Evolutionary conservation across 306 rosid genomes (phyloP), one percentile per base, ranked within the genome.

Genomic region (Dryas octopetala): DNA sequence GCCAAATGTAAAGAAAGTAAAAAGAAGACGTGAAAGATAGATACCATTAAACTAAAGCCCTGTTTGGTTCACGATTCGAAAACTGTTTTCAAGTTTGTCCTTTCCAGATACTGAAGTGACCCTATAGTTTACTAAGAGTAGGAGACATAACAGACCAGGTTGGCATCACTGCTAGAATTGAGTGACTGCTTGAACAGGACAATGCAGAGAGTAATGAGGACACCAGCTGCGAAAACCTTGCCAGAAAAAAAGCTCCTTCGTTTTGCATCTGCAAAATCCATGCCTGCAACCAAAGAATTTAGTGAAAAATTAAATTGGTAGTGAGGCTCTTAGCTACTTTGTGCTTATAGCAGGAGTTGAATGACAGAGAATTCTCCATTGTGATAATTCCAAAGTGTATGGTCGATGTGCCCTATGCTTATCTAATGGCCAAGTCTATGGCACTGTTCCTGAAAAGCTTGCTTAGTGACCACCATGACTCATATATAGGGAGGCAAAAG

Each of bases 221-320:
- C 82, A 68, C 85, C 96, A 77, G 88, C 96, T 73, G 86, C 79
- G 14, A 89, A 26, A 80, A 88, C 43, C 78, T 84, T 95, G 40
- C 80, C 89, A n/a, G 89, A 71, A 68, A 81, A 17, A 14, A 65
- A 79, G 52, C 86, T 76, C 87, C 84, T 95, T 85, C 88, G 74
- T 72, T 89, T 90, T 8, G 90, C 82, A 49, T 86, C 97, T 68
- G 78, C 76, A 79, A 86, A 90, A 79, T 92, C 99, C 96, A 89
- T 85, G 74, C 88, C 99, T 89, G 70, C 71, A 28, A 64, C 45
- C 46, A 45, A 8, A 7, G 23, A 7, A 2, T 16, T 9, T 0
- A 75, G 13, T 41, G n/a, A 59, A 60, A 46, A 17, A 47, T 19
- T 11, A 23, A 41, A 11, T 40, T 40, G 47, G 47, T 40, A 60